Evolutionary conservation across 2,329 filamentous ascomycete species (phyloP).

Genomic region (Capronia coronata): DNA sequence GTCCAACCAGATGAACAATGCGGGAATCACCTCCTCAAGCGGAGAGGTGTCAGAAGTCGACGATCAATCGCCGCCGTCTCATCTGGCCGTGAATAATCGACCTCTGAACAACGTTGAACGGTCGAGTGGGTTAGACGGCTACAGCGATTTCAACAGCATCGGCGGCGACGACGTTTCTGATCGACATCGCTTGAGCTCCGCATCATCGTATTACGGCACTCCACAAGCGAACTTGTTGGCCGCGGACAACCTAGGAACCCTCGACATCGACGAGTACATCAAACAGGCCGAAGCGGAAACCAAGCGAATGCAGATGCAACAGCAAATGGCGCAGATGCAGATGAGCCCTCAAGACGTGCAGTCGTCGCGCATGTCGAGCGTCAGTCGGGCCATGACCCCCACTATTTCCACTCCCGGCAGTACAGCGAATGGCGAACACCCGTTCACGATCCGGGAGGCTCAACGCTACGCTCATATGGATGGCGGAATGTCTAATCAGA

Average conservation of each 20-base stretch:
- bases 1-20: conserved; percentile 15
- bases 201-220: conserved; percentile 39
- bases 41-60: conserved; percentile 46
- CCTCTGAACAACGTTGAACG: conserved; percentile 13
- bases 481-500: not conserved
- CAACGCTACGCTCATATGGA: conserved; percentile 27
- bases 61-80: conserved; percentile 33
- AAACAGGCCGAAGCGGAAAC: conserved; percentile 30
- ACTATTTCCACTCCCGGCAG: conserved; percentile 22
- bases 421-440: conserved; percentile 18
- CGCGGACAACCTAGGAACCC: conserved; percentile 36
- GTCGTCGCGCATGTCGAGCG: conserved; percentile 18
- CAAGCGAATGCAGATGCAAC: conserved; percentile 23
- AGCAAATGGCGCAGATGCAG: conserved; percentile 21
- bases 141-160: conserved; percentile 32
- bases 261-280: conserved; percentile 42
- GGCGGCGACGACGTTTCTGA: conserved; percentile 38
- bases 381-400: conserved; percentile 24
- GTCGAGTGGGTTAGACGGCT: conserved; percentile 33
- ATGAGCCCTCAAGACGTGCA: conserved; percentile 14
- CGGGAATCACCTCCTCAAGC: conserved; percentile 42
- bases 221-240: conserved; percentile 39
- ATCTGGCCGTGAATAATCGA: conserved; percentile 11
- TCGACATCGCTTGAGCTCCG: conserved; percentile 38
- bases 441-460: conserved; percentile 26